These are phyloP conservation scores for Aspergillus awamori DNA, from an alignment of 2,329 filamentous ascomycete genomes.

Conservation along the genomic window DNA sequence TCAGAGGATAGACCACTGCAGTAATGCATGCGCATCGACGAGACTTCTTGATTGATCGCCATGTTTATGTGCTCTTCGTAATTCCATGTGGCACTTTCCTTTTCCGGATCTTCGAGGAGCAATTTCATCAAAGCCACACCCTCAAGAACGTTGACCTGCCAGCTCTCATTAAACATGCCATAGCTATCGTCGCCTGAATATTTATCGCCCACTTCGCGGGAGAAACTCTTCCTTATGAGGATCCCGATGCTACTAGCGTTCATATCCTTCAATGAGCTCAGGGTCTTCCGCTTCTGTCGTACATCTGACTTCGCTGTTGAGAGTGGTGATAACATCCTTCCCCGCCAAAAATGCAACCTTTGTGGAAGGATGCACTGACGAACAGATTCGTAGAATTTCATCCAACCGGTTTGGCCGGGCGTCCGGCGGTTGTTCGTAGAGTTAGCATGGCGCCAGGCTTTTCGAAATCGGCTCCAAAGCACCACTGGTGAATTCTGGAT, in stretches of 20 bases:
- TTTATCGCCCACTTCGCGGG: slow-evolving; percentile 64
- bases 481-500: slow-evolving; percentile 80
- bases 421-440: slow-evolving; percentile 14
- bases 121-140: slow-evolving; percentile 86
- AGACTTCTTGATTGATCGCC: slow-evolving; percentile 65
- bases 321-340: slow-evolving; percentile 75
- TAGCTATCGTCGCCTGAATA: slow-evolving; percentile 53
- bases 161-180: slow-evolving; percentile 50
- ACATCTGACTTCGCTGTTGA: slow-evolving; percentile 75
- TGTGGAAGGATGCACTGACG: slow-evolving; percentile 73
- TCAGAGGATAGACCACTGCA: slow-evolving; percentile 29
- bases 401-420: slow-evolving; percentile 50
- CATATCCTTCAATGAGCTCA: slow-evolving; percentile 74
- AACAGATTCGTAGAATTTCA: slow-evolving; percentile 77
- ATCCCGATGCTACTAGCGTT: slow-evolving; percentile 86
- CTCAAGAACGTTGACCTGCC: slow-evolving; percentile 76
- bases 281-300: slow-evolving; percentile 68
- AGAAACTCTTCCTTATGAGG: slow-evolving; percentile 81
- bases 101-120: slow-evolving; percentile 72
- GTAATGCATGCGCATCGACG: slow-evolving; percentile 35
- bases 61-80: slow-evolving; percentile 55
- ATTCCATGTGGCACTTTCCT: slow-evolving; percentile 52
- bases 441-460: slow-evolving; percentile 43
- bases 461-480: slow-evolving; percentile 73
- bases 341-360: slow-evolving; percentile 70